phyloP scores from a whole-genome alignment of 129 eudicot genomes.

The Helianthus tuberosus region DNA sequence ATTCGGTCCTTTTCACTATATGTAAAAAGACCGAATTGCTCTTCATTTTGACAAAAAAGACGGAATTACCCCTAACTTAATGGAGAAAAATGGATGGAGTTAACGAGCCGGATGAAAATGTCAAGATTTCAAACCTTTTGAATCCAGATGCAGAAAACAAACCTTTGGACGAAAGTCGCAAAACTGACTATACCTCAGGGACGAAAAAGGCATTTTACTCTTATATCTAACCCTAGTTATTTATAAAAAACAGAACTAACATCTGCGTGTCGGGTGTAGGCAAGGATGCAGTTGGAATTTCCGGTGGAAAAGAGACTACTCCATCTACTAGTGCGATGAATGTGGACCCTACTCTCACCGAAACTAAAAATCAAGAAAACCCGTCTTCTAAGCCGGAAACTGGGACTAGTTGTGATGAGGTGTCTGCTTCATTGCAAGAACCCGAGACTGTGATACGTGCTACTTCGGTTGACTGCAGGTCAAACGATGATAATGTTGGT shows the following conservation, averaged over 20 bases:
- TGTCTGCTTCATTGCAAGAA: constrained; percentile 35
- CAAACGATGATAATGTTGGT: constrained; percentile 19
- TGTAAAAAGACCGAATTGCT: too few species aligned
- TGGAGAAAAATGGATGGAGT: too few species aligned
- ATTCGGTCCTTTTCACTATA: too few species aligned
- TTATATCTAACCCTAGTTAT: neutral
- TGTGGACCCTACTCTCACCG: constrained; percentile 20
- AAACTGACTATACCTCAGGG: too few species aligned
- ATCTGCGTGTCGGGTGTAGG: constrained; percentile 39
- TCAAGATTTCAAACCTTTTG: too few species aligned
- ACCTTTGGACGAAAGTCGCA: too few species aligned
- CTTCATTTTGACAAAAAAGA: too few species aligned
- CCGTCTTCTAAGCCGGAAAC: constrained; percentile 43
- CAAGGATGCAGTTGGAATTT: constrained; percentile 53
- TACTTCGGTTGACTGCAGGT: constrained; percentile 10
- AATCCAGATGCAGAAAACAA: too few species aligned
- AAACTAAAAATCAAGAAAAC: constrained; percentile 28
- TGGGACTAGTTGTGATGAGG: constrained; percentile 12
- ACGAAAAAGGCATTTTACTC: too few species aligned
- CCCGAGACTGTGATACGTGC: constrained; percentile 22
- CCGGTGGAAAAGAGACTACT: constrained; percentile 42
- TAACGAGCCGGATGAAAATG: too few species aligned
- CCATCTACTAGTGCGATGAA: constrained; percentile 18
- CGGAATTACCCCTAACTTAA: too few species aligned
- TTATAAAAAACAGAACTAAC: constrained; percentile 7